Evolutionary conservation across 306 rosid genomes (phyloP), one percentile per base, ranked within the genome.

Genomic region (Ormosia emarginata): DNA sequence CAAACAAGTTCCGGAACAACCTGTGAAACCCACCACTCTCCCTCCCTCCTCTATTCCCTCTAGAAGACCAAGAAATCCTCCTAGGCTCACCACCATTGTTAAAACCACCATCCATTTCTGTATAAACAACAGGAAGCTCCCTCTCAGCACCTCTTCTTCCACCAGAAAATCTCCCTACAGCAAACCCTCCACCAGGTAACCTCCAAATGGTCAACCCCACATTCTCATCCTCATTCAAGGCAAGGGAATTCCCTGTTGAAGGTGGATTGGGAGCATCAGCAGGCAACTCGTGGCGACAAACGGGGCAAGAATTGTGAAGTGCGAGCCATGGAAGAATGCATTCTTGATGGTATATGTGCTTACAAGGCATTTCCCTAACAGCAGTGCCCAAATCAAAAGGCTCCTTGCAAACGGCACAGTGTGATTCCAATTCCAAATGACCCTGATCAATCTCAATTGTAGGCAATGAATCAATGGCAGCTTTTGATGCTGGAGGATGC

Each of bases 291-390:
- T 88, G 91, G 8, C 98, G 93, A 77, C 98, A 94, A 47, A 92
- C 98, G 0, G 98, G 98, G 46, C 98, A 94, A 3, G 97, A 94
- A 69, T 92, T 94, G 18, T 87, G 92, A 76, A 92, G 85, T 1
- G 89, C 84, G 5, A 93, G 95, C 97, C 98, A 93, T 5, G 98
- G 98, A 1, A 91, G 83, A 2, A 94, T 94, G 8, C 98, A 94
- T 0, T 92, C 97, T 4, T 87, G 73, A 77, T 94, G 98, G 63
- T 91, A 92, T 47, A 92, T 89, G 14, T 94, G 98, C 79, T 89
- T 88, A 47, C 98, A 94, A 13, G 98, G 98, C 97, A 92, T 88
- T 62, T 94, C 97, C 14, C 90, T 82, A 34, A 88, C 98, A 6
- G 84, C 81, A 0, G 70, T 66, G 0, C 86, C 89, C 3, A 90